These are phyloP conservation scores for Penicillium canariense DNA, from an alignment of 495 filamentous ascomycete species.

Conservation along the genomic window DNA sequence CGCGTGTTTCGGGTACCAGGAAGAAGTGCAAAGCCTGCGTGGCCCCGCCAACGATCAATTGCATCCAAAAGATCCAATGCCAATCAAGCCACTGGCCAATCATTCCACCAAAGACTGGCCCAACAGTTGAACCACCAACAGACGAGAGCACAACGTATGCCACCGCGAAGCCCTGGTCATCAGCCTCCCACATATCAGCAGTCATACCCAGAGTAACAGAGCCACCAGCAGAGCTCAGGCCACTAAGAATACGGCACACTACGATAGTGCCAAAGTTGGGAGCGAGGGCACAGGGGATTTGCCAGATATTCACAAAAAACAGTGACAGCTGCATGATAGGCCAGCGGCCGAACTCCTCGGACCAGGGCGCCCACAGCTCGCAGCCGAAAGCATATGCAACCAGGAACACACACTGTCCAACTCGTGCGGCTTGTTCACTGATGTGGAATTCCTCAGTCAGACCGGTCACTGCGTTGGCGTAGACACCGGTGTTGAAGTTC, in stretches of 20 bases:
- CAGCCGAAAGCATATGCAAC: constrained; percentile 75
- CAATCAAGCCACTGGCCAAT: constrained; percentile 63
- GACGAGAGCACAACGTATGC: constrained; percentile 75
- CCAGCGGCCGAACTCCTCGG: constrained; percentile 72
- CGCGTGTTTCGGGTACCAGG: constrained; percentile 66
- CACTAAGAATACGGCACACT: constrained; percentile 64
- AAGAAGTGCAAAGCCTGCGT: constrained; percentile 61
- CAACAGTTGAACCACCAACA: constrained; percentile 71
- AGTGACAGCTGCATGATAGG: constrained; percentile 68
- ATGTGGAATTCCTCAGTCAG: constrained; percentile 63
- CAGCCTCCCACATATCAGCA: constrained; percentile 73
- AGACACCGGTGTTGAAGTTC: constrained; percentile 81
- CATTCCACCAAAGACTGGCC: constrained; percentile 78
- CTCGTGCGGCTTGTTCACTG: constrained; percentile 60
- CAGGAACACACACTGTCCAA: constrained; percentile 69
- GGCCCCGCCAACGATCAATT: constrained; percentile 68
- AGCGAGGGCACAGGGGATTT: constrained; percentile 68
- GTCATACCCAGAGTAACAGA: constrained; percentile 82
- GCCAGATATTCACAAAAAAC: constrained; percentile 71
- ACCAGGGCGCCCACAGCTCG: constrained; percentile 82
- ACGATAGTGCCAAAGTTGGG: constrained; percentile 67
- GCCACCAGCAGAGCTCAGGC: constrained; percentile 70
- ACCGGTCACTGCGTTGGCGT: constrained; percentile 61
- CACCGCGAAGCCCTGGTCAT: constrained; percentile 63
- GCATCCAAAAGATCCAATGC: constrained; percentile 80